Evolutionary conservation across 2,329 filamentous ascomycete species (phyloP).

Genomic region (Orbilia ellipsospora): DNA sequence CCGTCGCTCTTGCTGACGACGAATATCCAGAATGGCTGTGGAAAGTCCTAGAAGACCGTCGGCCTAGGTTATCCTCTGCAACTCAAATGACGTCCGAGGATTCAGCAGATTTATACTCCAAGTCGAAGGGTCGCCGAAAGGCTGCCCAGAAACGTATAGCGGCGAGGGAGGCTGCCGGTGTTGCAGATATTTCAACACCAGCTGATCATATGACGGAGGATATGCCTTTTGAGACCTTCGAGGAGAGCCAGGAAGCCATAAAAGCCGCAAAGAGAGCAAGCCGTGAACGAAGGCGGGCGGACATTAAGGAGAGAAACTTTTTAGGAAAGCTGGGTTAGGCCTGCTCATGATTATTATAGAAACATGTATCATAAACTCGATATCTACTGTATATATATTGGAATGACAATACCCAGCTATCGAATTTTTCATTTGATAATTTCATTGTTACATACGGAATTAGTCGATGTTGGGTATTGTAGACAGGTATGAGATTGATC

Average conservation of each 20-base stretch:
- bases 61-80: conserved; percentile 61
- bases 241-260: conserved; percentile 67
- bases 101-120: conserved; percentile 83
- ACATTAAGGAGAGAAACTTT: conserved; percentile 88
- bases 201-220: conserved; percentile 49
- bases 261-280: conserved; percentile 75
- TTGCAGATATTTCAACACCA: conserved; percentile 37
- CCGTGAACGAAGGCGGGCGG: conserved; percentile 77
- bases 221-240: conserved; percentile 59
- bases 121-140: conserved; percentile 61
- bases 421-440: conserved; percentile 6
- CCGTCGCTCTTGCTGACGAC: conserved; percentile 77
- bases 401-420: conserved; percentile 35
- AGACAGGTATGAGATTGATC: too few species aligned
- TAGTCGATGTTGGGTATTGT: too few species aligned
- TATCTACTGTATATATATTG: conserved; percentile 51
- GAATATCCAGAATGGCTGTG: conserved; percentile 87
- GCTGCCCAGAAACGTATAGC: conserved; percentile 58
- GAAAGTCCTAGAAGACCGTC: conserved; percentile 72
- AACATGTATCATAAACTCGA: conserved; percentile 42
- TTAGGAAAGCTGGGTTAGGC: conserved; percentile 63
- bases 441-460: conserved; percentile 11
- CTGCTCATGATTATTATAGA: conserved; percentile 66
- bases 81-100: conserved; percentile 65
- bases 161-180: conserved; percentile 37